Evolutionary conservation across 495 filamentous ascomycete species (phyloP), one percentile per base, ranked within the genome.

Genomic region (Penicillium fimorum): DNA sequence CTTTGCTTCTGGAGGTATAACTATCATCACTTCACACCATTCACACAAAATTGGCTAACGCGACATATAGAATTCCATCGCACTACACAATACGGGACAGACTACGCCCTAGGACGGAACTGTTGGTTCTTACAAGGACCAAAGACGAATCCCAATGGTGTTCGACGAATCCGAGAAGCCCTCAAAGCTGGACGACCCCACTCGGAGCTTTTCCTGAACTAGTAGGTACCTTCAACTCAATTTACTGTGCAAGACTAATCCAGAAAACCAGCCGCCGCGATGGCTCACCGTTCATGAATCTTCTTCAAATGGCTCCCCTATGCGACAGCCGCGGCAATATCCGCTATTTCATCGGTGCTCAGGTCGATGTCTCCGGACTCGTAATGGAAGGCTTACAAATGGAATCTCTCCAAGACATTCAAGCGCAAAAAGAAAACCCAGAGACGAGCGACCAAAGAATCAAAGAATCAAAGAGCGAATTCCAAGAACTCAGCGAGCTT

Each of bases 1-100:
- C 1, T 90, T 91, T 73, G 84, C 86, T 25, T 90, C 86, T 18
- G 83, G 87, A 78, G 86, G 86, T 89, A 71, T 47, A 71, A 66
- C 5, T 38, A 48, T 17, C n/a, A n/a, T 33, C 33, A 6, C 27
- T 17, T 12, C 7, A 3, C 13, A 7, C 4, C 9, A 20, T 48
- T 12, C 25, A 55, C 11, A 22, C 15, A 9, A 6, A 18, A 29
- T 45, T 10, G 7, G 6, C 13, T 35, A 11, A 47, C 8, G 2
- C 7, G 3, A 0, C 0, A 12, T 30, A 1, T 46, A 82, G 80
- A 82, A 64, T 85, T 84, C 62, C 77, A 84, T 52, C 75, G 74
- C 47, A 83, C 80, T 18, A 86, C 82, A 1, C 83, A 85, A 60
- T 87, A 85, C 55, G 79, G 81, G 11, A 77, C 78, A 63, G 75